phyloP scores from a whole-genome alignment of 169 alveolate species.

The Babesia caballi region DNA sequence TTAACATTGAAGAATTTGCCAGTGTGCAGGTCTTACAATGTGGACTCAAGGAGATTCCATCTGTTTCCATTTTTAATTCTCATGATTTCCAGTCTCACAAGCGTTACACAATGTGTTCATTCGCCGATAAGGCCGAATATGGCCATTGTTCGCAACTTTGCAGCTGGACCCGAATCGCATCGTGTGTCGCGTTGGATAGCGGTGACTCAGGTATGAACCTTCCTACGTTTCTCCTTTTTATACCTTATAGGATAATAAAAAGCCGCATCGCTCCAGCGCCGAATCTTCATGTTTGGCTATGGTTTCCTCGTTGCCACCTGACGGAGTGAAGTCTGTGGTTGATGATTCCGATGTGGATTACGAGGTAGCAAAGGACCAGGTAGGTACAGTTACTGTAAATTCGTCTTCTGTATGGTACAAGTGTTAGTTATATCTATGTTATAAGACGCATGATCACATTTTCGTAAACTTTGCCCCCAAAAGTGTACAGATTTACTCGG shows the following conservation, averaged over 20 bases:
- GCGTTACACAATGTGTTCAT: not conserved
- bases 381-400: not conserved
- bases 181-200: not conserved
- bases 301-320: not conserved
- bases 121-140: not conserved
- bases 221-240: not conserved
- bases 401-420: not conserved
- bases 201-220: not conserved
- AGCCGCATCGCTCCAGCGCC: not conserved
- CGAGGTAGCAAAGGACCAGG: slow-evolving; percentile 58
- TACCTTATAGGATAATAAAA: not conserved
- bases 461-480: not conserved
- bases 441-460: not conserved
- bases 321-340: not conserved
- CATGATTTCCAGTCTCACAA: not conserved
- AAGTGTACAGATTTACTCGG: slow-evolving; percentile 20
- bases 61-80: not conserved
- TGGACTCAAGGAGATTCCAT: slow-evolving; percentile 3
- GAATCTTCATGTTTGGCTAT: not conserved
- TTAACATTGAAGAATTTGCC: not conserved
- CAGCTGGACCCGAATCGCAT: not conserved
- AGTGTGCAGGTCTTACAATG: slow-evolving; percentile 27
- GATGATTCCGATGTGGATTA: slow-evolving; percentile 15
- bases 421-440: too few species aligned
- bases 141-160: not conserved